Percentiles rank a stretch among this genome's conserved stretches.
phyloP scores from a whole-genome alignment of 345 rosid genomes.

The Brassica nigra region DNA sequence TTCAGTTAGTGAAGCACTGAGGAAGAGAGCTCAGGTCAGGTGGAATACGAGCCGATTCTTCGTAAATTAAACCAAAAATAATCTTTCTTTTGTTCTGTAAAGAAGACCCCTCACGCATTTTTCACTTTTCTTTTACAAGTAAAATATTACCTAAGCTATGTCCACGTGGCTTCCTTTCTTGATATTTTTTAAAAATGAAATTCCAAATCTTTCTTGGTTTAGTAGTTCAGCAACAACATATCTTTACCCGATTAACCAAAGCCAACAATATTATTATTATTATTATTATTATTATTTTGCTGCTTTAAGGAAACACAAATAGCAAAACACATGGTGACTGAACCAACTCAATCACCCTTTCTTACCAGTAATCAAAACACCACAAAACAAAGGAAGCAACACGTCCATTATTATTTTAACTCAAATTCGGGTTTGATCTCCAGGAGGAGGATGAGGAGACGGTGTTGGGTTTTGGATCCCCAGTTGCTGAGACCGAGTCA shows the following conservation, averaged over 20 bases:
- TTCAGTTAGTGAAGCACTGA: constrained; percentile 23
- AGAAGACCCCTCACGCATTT: not conserved
- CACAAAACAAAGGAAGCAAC: constrained; percentile 10
- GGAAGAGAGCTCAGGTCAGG: not conserved
- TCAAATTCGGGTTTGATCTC: constrained; percentile 16
- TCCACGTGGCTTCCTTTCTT: constrained; percentile 12
- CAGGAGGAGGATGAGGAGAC: not conserved
- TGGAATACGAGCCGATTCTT: constrained; percentile 8
- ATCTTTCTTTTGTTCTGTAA: not conserved
- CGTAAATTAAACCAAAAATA: not conserved
- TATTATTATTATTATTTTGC: not conserved
- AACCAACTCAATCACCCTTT: constrained; percentile 22
- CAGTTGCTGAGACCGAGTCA: constrained; percentile 32
- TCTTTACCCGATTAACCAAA: not conserved
- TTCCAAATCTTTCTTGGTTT: not conserved
- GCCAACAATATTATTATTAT: no score
- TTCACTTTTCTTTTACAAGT: not conserved
- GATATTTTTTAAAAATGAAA: not conserved
- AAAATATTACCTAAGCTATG: constrained; percentile 18
- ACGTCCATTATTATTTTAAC: not conserved
- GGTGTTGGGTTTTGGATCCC: not conserved
- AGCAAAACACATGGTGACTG: not conserved
- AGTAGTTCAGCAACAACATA: not conserved
- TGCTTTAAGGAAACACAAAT: not conserved
- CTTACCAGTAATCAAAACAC: not conserved